Evolutionary conservation across 257 asterid genomes (phyloP), one percentile per base, ranked within the genome.

Genomic region (Solanum peruvianum): DNA sequence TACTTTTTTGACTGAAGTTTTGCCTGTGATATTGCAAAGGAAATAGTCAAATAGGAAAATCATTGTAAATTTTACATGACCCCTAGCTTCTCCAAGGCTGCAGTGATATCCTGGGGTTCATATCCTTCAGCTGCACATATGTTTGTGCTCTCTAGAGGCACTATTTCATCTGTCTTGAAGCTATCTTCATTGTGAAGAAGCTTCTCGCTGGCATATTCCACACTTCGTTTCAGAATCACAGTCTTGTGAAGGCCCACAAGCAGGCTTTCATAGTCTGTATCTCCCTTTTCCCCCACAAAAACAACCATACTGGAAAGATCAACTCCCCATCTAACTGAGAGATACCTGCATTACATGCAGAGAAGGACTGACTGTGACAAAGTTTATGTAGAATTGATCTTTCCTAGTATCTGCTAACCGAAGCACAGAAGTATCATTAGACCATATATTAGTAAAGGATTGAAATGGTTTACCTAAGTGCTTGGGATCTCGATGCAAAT

Each of bases 241-340:
- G 93, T 92, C 93, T 87, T 93, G 89, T 91, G 95, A 81, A 91
- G 93, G 85, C 98, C 97, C 84, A 92, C 92, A 12, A 92, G 92
- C 87, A 93, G 87, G 86, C 88, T 92, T 73, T 91, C 92, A 52
- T 92, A 90, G 89, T 93, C 97, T 13, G 95, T 88, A 70, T 95
- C 95, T 77, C 97, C 97, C 80, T 91, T 91, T 89, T 90, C 94
- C 84, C 98, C 98, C 87, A 91, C 87, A 86, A 94, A 94, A 41
- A 93, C 88, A 42, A 91, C 75, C 92, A 93, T 87, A 44, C 90
- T 93, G 81, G 92, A 86, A 42, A 93, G 90, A 29, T 93, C 94
- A 71, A 93, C 89, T 69, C 92, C 90, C 97, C 96, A 93, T 82
- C 89, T 90, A 29, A 93, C 91, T 52, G 95, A 91, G 82, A 93